These are phyloP conservation scores for Nicotiana knightiana DNA, from an alignment of 257 asterid genomes.

Conservation along the genomic window DNA sequence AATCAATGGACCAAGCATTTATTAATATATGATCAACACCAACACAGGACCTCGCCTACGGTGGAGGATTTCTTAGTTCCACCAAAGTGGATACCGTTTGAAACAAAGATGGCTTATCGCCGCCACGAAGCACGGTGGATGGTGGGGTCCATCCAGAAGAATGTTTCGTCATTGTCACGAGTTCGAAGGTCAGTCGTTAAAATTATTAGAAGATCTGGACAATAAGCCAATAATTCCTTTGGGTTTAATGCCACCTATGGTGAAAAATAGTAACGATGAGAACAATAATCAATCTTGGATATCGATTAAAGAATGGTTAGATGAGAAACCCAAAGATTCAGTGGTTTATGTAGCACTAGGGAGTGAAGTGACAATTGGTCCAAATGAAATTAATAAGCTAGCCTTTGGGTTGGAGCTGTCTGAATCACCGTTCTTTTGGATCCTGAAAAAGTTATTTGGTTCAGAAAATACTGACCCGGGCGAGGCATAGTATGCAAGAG, in stretches of 20 bases:
- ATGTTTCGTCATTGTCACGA: constrained; percentile 11
- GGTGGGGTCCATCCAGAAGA: constrained; percentile 20
- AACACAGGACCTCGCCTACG: not conserved
- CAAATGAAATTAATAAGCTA: too few relatives aligned
- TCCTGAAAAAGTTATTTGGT: too few relatives aligned
- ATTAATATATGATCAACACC: constrained; percentile 1
- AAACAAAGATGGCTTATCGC: constrained; percentile 15
- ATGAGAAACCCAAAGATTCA: not conserved
- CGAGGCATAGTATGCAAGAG: constrained; percentile 40
- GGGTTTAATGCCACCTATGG: constrained; percentile 29
- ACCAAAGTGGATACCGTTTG: too few relatives aligned
- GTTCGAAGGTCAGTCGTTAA: not conserved
- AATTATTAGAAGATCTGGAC: not conserved
- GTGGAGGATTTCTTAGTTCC: too few relatives aligned
- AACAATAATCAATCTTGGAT: constrained; percentile 17
- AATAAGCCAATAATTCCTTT: not conserved
- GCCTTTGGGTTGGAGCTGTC: too few relatives aligned
- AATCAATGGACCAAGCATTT: too few relatives aligned
- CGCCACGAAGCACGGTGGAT: not conserved
- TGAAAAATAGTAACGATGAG: not conserved
- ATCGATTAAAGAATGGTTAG: constrained; percentile 26
- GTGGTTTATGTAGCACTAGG: too few relatives aligned
- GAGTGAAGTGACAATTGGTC: too few relatives aligned
- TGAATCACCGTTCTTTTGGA: too few relatives aligned
- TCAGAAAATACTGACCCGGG: not conserved